Base-by-base conservation (phyloP, 176 grass and related monocot species). In the Chrysopogon serrulatus region DNA sequence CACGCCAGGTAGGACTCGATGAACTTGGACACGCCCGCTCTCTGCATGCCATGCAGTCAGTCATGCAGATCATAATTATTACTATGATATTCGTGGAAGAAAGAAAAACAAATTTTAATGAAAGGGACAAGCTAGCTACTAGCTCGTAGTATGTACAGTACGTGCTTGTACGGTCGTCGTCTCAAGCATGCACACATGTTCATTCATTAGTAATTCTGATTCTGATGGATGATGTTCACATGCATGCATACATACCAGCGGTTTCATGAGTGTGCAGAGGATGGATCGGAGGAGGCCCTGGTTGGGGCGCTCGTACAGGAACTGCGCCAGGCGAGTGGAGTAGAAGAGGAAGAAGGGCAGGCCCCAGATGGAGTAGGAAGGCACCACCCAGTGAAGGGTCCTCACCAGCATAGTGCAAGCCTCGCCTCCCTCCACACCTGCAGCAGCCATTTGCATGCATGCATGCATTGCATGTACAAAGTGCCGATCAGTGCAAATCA, bases 351-450 rank as follows among this genome's bases (percentile, higher is more conserved):
- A 99, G 87, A 99, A 96, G 19, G 96, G 96, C 30, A 99, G 66
- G 4, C 96, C 96, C 96, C 91, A 99, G 45, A 99, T 94, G 70
- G 96, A 99, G 86, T 99, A 99, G 35, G 96, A 99, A 11, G 96
- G 96, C 45, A 99, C 93, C 49, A 92, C 92, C 96, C 96, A 99
- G 60, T 99, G 96, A 73, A 94, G 73, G 2, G 96, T 99, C 73
- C 96, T 64, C 56, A 99, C 85, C 56, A 99, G 87, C 91, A 96
- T 94, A 28, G 96, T 99, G 67, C 96, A 99, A 13, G 96, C 35
- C 63, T 96, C 70, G 0, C 96, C 96, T 35, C 89, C 91, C 64
- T 76, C 91, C 54, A 60, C 79, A 26, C 91, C 96, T 99, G 71
- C 34, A 88, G 75, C 23, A 2, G n/a, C n/a, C n/a, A n/a, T n/a